These are phyloP conservation scores for Exserohilum rostratum DNA, from an alignment of 2,329 filamentous ascomycete genomes.

Conservation along the genomic window DNA sequence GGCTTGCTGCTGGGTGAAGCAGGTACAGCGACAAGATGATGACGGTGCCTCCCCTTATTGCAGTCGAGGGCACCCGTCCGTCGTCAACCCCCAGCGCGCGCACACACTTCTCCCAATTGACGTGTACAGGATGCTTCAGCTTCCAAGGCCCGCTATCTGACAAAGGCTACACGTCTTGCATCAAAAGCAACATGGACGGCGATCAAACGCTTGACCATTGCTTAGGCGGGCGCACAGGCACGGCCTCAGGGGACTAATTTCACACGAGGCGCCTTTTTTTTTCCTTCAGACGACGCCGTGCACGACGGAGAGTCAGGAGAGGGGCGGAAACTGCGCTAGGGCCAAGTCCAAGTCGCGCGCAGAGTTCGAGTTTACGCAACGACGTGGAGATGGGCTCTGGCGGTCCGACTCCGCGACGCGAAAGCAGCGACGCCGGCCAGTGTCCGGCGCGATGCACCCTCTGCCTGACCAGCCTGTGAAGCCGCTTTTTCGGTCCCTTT, in stretches of 20 bases:
- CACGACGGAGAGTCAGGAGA: constrained; percentile 25
- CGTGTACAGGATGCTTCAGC: constrained; percentile 22
- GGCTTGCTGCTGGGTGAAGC: constrained; percentile 26
- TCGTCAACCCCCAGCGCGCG: background rate
- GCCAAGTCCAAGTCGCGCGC: constrained; percentile 11
- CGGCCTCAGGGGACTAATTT: constrained; percentile 44
- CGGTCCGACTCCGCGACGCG: constrained; percentile 28
- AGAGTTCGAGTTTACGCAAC: constrained; percentile 28
- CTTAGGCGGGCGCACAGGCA: constrained; percentile 36
- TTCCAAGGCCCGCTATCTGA: constrained; percentile 32
- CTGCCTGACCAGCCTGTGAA: constrained; percentile 9
- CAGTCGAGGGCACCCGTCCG: background rate
- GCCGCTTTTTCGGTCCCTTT: constrained; percentile 23
- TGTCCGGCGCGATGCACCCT: constrained; percentile 21
- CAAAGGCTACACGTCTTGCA: constrained; percentile 26
- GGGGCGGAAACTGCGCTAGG: constrained; percentile 29
- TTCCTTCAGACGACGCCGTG: constrained; percentile 22
- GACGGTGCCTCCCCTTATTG: constrained; percentile 12
- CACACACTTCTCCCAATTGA: constrained; percentile 30
- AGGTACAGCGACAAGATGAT: constrained; percentile 27
- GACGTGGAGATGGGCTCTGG: constrained; percentile 28
- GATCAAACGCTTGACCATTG: constrained; percentile 50
- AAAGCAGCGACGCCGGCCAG: constrained; percentile 20
- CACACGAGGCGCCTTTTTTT: constrained; percentile 16
- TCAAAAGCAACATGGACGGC: constrained; percentile 42